Evolutionary conservation across 2,329 filamentous ascomycete genomes (phyloP).

Genomic region (Paraphoma chrysanthemicola): DNA sequence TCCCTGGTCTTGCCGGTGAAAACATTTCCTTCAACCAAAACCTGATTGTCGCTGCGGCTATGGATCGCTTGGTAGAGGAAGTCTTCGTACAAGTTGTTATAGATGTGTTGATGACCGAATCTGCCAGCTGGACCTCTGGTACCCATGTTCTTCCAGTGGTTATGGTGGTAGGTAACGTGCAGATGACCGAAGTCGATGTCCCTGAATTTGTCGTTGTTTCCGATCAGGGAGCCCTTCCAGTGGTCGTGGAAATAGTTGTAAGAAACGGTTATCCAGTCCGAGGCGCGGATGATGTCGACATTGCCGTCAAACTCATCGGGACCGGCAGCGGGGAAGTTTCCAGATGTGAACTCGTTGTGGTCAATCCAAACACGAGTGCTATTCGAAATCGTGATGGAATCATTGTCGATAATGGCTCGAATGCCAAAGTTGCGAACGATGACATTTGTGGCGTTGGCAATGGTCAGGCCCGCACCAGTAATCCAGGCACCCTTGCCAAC

Average conservation of each 20-base stretch:
- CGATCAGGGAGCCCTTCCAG: conserved; percentile 68
- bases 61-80: conserved; percentile 51
- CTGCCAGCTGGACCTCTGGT: conserved; percentile 68
- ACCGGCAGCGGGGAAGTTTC: conserved; percentile 63
- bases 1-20: conserved; percentile 57
- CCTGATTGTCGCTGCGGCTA: conserved; percentile 54
- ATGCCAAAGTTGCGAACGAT: conserved; percentile 70
- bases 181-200: conserved; percentile 67
- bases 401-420: conserved; percentile 63
- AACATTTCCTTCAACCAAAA: conserved; percentile 56
- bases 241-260: conserved; percentile 63
- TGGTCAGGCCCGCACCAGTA: conserved; percentile 58
- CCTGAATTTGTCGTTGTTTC: conserved; percentile 65
- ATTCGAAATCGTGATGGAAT: conserved; percentile 66
- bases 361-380: conserved; percentile 69
- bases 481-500: conserved; percentile 51
- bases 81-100: conserved; percentile 58
- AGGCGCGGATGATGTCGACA: conserved; percentile 67
- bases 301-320: conserved; percentile 72
- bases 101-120: conserved; percentile 71
- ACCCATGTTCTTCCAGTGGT: conserved; percentile 70
- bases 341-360: conserved; percentile 69
- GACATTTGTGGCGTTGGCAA: conserved; percentile 63
- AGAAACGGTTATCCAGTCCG: conserved; percentile 67
- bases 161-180: conserved; percentile 71